Evolutionary conservation across 2,329 filamentous ascomycete genomes (phyloP).

Genomic region (Exserohilum rostratum): DNA sequence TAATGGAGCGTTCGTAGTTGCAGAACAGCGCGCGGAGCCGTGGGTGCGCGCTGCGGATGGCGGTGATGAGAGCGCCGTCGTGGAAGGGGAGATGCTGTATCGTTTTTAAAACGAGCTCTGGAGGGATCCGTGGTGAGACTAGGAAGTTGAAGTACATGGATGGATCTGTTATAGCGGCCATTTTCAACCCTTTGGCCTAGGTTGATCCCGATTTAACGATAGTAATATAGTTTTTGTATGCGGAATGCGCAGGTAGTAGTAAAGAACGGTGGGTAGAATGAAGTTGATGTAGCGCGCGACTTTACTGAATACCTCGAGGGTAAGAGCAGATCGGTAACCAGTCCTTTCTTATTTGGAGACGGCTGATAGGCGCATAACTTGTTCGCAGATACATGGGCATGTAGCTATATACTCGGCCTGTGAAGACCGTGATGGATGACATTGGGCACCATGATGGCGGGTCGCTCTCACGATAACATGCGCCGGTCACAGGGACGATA

Average conservation of each 20-base stretch:
- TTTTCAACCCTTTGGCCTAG: too few relatives aligned
- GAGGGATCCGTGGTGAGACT: slow-evolving; percentile 27
- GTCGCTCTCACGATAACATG: slow-evolving; percentile 4
- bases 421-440: slow-evolving; percentile 39
- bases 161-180: slow-evolving; percentile 8
- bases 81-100: slow-evolving; percentile 35
- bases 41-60: slow-evolving; percentile 26
- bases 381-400: slow-evolving; percentile 4
- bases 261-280: not conserved
- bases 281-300: not conserved
- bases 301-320: slow-evolving; percentile 1
- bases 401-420: slow-evolving; percentile 11
- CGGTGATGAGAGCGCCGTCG: slow-evolving; percentile 26
- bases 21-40: slow-evolving; percentile 25
- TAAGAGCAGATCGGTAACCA: not conserved
- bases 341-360: not conserved
- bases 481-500: not conserved
- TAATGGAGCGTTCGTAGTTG: slow-evolving; percentile 37
- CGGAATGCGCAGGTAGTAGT: not conserved
- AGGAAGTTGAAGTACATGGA: slow-evolving; percentile 12
- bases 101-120: slow-evolving; percentile 36
- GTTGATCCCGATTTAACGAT: too few relatives aligned
- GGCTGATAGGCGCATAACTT: not conserved
- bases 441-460: slow-evolving; percentile 34
- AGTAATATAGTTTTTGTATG: not conserved